phyloP scores from a whole-genome alignment of 2,329 filamentous ascomycete species.

The Corynespora cassiicola region DNA sequence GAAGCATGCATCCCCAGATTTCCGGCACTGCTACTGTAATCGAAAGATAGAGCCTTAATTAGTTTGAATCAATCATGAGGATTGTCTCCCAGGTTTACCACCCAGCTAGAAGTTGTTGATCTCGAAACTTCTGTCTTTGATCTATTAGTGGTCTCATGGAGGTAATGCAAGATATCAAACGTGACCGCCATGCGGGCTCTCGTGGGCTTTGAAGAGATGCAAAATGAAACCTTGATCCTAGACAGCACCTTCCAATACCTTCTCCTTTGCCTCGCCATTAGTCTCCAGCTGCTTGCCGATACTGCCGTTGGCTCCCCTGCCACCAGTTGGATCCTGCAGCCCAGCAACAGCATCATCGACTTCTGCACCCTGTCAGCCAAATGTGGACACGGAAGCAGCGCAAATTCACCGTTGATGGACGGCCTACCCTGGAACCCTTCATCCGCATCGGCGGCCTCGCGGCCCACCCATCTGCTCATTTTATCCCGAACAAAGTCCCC shows the following conservation, averaged over 20 bases:
- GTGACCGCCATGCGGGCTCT: too few species aligned
- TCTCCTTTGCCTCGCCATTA: constrained; percentile 17
- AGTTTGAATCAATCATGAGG: too few species aligned
- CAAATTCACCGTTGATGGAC: constrained; percentile 30
- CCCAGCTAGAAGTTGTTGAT: too few species aligned
- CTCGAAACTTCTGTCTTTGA: too few species aligned
- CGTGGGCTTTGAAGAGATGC: too few species aligned
- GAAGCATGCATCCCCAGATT: too few species aligned
- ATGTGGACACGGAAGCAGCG: constrained; percentile 3
- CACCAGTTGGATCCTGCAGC: constrained; percentile 52
- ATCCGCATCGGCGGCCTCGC: constrained; percentile 50
- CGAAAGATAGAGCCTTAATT: too few species aligned
- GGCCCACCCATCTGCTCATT: constrained; percentile 64
- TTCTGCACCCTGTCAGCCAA: constrained; percentile 33
- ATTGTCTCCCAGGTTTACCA: too few species aligned
- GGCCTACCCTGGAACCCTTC: constrained; percentile 53
- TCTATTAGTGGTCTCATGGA: too few species aligned
- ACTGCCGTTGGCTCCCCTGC: constrained; percentile 48
- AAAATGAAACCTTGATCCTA: too few species aligned
- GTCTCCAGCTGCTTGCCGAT: constrained; percentile 47
- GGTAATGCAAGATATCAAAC: too few species aligned
- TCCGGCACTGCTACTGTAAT: too few species aligned
- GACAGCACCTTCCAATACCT: constrained; percentile 38
- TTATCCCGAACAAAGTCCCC: constrained; percentile 81
- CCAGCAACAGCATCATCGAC: constrained; percentile 53